phyloP scores from a whole-genome alignment of 345 rosid species.

The Ailanthus altissimus region DNA sequence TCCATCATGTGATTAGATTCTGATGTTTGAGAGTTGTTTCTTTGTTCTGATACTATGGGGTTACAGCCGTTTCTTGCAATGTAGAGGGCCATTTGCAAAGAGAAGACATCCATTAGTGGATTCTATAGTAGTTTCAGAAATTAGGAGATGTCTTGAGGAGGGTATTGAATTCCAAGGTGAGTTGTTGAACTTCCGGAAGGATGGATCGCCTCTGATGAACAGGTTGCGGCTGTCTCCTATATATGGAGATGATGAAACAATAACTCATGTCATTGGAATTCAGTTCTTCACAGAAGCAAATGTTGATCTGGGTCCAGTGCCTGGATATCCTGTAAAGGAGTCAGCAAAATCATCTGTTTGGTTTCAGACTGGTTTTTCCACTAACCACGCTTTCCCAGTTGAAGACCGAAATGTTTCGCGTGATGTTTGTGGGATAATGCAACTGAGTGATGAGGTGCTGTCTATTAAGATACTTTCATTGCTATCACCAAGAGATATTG shows the following conservation, averaged over 20 bases:
- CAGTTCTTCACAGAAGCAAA: conserved; percentile 79
- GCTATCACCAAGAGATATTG: conserved; percentile 81
- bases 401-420: conserved; percentile 62
- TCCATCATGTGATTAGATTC: conserved; percentile 18
- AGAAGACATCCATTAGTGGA: conserved; percentile 86
- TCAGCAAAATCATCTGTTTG: conserved; percentile 43
- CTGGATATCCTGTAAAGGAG: conserved; percentile 59
- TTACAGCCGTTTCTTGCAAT: conserved; percentile 86
- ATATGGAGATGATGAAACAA: conserved; percentile 73
- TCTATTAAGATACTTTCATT: conserved; percentile 72
- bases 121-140: conserved; percentile 69
- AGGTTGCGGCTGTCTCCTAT: conserved; percentile 78
- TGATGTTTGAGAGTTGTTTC: conserved; percentile 13
- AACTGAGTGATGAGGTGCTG: conserved; percentile 77
- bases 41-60: conserved; percentile 26
- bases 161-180: conserved; percentile 87
- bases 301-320: conserved; percentile 77
- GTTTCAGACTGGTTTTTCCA: conserved; percentile 43
- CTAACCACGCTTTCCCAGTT: conserved; percentile 35
- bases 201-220: conserved; percentile 80
- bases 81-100: conserved; percentile 92
- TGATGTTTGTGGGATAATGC: conserved; percentile 67
- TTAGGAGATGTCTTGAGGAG: conserved; percentile 77
- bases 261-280: conserved; percentile 85
- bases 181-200: conserved; percentile 82